phyloP scores from a whole-genome alignment of 2,329 filamentous ascomycete genomes.

The Septoria petroselini region DNA sequence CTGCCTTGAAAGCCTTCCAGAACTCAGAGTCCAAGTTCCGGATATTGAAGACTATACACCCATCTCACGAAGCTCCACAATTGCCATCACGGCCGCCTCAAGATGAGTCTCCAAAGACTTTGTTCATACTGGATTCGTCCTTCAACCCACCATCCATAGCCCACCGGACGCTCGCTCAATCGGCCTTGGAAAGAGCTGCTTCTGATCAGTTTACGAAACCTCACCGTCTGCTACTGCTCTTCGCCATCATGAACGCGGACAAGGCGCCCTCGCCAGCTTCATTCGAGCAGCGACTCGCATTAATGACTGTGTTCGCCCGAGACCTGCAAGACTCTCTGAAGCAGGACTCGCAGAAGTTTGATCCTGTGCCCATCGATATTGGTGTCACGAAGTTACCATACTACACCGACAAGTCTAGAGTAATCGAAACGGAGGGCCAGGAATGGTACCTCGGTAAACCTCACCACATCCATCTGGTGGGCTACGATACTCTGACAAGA shows the following conservation, averaged over 20 bases:
- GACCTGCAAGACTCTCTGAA: constrained; percentile 45
- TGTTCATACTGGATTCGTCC: constrained; percentile 64
- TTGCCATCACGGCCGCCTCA: constrained; percentile 18
- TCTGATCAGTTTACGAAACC: constrained; percentile 39
- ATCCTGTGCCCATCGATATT: constrained; percentile 57
- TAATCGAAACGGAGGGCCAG: constrained; percentile 49
- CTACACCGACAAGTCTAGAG: constrained; percentile 67
- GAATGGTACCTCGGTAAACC: constrained; percentile 39
- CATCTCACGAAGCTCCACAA: constrained; percentile 16
- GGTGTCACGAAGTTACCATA: constrained; percentile 69
- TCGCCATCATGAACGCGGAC: constrained; percentile 64
- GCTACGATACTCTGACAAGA: constrained; percentile 72
- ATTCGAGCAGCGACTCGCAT: constrained; percentile 64
- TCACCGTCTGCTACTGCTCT: constrained; percentile 55
- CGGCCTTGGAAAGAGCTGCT: constrained; percentile 47
- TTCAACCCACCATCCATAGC: constrained; percentile 64
- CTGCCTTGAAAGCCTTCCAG: constrained; percentile 45
- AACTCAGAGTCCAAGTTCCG: constrained; percentile 39
- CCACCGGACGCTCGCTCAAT: constrained; percentile 55
- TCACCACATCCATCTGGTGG: constrained; percentile 65
- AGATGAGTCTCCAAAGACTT: constrained; percentile 40
- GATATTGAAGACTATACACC: constrained; percentile 38
- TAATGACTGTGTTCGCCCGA: constrained; percentile 68
- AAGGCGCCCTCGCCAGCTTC: constrained; percentile 64
- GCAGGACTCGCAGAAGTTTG: constrained; percentile 17